Percentiles rank a stretch among this genome's conserved stretches.
These are phyloP conservation scores for Thelonectria olida DNA, from an alignment of 2,329 filamentous ascomycete genomes.

Conservation along the genomic window DNA sequence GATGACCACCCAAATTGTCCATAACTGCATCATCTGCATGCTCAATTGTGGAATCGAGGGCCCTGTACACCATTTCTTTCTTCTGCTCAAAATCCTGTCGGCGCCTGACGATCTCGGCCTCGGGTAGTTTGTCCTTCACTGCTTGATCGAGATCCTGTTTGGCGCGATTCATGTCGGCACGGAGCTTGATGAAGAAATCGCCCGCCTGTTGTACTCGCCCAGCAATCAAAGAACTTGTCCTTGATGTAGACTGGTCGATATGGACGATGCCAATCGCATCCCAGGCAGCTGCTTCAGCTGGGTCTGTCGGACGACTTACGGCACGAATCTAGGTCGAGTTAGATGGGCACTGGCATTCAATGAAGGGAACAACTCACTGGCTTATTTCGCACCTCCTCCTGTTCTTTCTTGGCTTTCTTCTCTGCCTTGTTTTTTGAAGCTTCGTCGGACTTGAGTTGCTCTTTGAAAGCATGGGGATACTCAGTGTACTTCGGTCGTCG, in stretches of 20 bases:
- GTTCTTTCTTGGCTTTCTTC: constrained; percentile 55
- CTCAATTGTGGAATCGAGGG: constrained; percentile 62
- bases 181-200: constrained; percentile 59
- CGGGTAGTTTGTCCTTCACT: constrained; percentile 52
- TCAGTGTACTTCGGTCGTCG: constrained; percentile 57
- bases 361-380: constrained; percentile 43
- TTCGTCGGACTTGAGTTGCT: constrained; percentile 57
- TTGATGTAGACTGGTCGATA: constrained; percentile 52
- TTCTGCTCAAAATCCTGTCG: constrained; percentile 54
- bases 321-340: constrained; percentile 47
- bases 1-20: constrained; percentile 66
- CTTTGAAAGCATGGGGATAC: constrained; percentile 57
- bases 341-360: not conserved
- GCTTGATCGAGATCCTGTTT: constrained; percentile 57
- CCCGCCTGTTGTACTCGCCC: constrained; percentile 61
- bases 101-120: constrained; percentile 47
- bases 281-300: constrained; percentile 60
- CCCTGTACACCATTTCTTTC: constrained; percentile 59
- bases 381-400: constrained; percentile 51
- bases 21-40: constrained; percentile 65
- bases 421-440: constrained; percentile 56
- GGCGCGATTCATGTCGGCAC: constrained; percentile 57
- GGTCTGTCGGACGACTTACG: constrained; percentile 54
- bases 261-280: constrained; percentile 62
- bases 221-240: constrained; percentile 53